phyloP scores from a whole-genome alignment of 805 yeast genomes.

The Lipomyces spencermartinsiae region DNA sequence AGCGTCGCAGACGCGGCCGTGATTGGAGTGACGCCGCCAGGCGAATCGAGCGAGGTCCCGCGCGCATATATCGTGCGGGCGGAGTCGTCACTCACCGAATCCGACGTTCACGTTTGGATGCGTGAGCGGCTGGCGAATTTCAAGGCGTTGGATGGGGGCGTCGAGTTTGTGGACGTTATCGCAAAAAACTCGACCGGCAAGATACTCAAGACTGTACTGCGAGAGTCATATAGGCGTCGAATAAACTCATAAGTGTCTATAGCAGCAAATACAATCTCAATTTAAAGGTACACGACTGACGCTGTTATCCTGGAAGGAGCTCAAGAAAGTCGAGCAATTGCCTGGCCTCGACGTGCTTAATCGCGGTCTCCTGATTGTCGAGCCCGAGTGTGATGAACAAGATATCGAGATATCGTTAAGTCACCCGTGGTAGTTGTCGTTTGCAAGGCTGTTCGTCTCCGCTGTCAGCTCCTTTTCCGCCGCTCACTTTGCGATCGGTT shows the following conservation, averaged over 20 bases:
- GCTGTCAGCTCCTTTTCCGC: too few species aligned
- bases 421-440: too few species aligned
- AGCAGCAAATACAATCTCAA: too few species aligned
- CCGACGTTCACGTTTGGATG: background rate
- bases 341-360: too few species aligned
- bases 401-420: too few species aligned
- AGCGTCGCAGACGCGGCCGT: background rate
- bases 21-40: background rate
- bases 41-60: background rate
- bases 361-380: too few species aligned
- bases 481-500: too few species aligned
- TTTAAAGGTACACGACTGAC: too few species aligned
- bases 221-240: background rate
- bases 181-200: background rate
- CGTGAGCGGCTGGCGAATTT: slow-evolving; percentile 1
- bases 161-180: background rate
- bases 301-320: too few species aligned
- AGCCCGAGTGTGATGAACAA: too few species aligned
- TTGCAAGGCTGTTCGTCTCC: too few species aligned
- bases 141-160: slow-evolving; percentile 3
- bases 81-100: background rate
- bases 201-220: slow-evolving; percentile 1
- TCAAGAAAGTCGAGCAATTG: too few species aligned
- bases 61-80: background rate
- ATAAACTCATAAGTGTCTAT: background rate